These are phyloP conservation scores for Rhodotorula sp. DNA, from an alignment of 1,284 basidiomycete species.

Conservation along the genomic window DNA sequence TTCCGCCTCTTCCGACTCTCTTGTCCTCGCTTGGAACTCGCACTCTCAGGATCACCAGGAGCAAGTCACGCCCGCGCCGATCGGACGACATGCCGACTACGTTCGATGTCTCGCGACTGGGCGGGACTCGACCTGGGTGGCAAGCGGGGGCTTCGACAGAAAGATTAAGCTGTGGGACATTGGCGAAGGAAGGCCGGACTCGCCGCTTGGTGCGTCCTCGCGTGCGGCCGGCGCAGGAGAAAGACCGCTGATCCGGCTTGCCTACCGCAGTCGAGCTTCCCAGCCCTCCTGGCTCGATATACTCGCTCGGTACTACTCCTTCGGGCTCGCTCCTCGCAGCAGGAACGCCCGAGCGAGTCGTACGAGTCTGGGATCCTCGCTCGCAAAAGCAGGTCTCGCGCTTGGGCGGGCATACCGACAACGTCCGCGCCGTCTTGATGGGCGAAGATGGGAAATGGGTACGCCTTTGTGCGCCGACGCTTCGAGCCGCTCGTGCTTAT, in stretches of 20 bases:
- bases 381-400: conserved; percentile 61
- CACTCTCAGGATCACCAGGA: conserved; percentile 59
- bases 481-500: not conserved
- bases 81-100: conserved; percentile 91
- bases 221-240: conserved; percentile 60
- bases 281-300: conserved; percentile 46
- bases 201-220: conserved; percentile 49
- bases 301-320: conserved; percentile 56
- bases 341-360: conserved; percentile 84
- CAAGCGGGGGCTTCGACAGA: conserved; percentile 91
- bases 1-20: conserved; percentile 93
- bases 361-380: conserved; percentile 91
- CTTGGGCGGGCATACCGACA: conserved; percentile 94
- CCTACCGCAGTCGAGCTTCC: conserved; percentile 60
- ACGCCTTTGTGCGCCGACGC: conserved; percentile 51
- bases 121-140: conserved; percentile 76
- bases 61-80: conserved; percentile 59
- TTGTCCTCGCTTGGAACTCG: conserved; percentile 90
- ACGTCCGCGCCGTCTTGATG: conserved; percentile 83
- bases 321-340: conserved; percentile 78
- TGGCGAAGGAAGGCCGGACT: conserved; percentile 42
- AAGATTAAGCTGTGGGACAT: conserved; percentile 94
- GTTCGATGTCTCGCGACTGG: conserved; percentile 76
- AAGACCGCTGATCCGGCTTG: conserved; percentile 41
- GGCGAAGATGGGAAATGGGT: conserved; percentile 77